Base-by-base conservation (phyloP, 1,284 basidiomycete species). In the Abortiporus biennis region DNA sequence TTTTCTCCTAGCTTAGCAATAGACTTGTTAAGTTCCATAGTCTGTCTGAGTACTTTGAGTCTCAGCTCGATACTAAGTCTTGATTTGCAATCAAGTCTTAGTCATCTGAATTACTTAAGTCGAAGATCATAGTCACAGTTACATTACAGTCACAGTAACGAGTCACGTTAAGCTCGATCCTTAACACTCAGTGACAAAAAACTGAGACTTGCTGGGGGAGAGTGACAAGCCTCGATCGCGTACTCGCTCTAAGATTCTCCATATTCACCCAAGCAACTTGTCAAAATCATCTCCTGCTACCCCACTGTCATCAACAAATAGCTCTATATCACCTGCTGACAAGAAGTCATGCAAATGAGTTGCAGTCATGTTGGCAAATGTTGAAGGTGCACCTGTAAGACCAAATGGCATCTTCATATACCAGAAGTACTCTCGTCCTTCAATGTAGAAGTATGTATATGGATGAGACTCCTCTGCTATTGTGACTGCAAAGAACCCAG, bases 361-460 rank as follows among this genome's bases (percentile, higher is more conserved):
- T 2, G 61, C 61, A 0, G 62, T 62, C 51, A 66, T 55, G 3
- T 65, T 23, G 6, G 51, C 57, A 45, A 69, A 70, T 1, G 52
- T 57, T 1, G 62, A 62, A 19, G 68, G 68, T 5, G 61, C 65
- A 2, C 66, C 69, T 5, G 67, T 69, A 1, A 68, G 43, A 0
- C 69, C 65, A 42, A 69, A 68, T 0, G 65, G 68, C 65, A 71
- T 67, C 0, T 57, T 42, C 2, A 40, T 38, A 47, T 65, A 69
- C 30, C 50, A 51, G 42, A 61, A 65, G 40, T 62, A 66, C 1
- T 68, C 69, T 15, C 54, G 38, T 0, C 68, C 67, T 46, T 66
- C 62, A 0, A 70, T 52, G 39, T 65, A 67, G 47, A 69, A 67
- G 13, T 51, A 54, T 0, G 60, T 53, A 39, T 67, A 71, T 8